Conservation (phyloP, 2,329 filamentous ascomycete species). For the Monosporascus sp. region DNA sequence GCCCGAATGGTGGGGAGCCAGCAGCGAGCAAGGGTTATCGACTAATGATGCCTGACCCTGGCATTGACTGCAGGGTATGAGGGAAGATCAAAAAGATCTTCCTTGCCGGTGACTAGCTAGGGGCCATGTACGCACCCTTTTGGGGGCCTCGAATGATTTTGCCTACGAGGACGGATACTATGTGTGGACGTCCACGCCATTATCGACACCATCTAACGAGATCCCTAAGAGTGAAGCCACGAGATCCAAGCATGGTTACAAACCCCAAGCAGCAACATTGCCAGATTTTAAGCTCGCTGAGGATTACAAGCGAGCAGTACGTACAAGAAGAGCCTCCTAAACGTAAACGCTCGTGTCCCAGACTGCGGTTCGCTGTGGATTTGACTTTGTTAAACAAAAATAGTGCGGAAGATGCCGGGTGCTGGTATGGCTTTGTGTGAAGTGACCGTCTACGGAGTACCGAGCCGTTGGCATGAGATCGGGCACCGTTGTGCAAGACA, state of each 20-base stretch:
- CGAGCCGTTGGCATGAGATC: slow-evolving; percentile 10
- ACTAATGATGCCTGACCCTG: slow-evolving; percentile 24
- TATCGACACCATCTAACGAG: background rate
- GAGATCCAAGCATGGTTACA: background rate
- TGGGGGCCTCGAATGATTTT: background rate
- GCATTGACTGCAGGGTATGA: slow-evolving; percentile 20
- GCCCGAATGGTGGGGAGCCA: slow-evolving; percentile 21
- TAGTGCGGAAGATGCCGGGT: background rate
- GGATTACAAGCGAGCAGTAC: background rate
- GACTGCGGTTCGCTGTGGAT: background rate
- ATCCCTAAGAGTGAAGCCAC: background rate
- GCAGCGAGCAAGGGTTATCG: slow-evolving; percentile 25
- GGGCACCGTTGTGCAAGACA: background rate
- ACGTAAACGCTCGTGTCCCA: background rate
- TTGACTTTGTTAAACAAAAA: background rate
- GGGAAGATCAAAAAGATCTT: slow-evolving; percentile 28
- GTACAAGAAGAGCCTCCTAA: background rate
- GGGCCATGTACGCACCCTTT: slow-evolving; percentile 17
- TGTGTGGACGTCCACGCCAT: background rate
- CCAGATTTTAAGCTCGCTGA: background rate
- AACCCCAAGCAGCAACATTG: background rate
- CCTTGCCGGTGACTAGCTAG: slow-evolving; percentile 18
- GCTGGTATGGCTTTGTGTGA: background rate
- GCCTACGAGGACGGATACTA: background rate
- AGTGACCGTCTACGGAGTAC: slow-evolving; percentile 1